Evolutionary conservation across 1,284 basidiomycete genomes (phyloP).

Genomic region (Cryptococcus sp.): DNA sequence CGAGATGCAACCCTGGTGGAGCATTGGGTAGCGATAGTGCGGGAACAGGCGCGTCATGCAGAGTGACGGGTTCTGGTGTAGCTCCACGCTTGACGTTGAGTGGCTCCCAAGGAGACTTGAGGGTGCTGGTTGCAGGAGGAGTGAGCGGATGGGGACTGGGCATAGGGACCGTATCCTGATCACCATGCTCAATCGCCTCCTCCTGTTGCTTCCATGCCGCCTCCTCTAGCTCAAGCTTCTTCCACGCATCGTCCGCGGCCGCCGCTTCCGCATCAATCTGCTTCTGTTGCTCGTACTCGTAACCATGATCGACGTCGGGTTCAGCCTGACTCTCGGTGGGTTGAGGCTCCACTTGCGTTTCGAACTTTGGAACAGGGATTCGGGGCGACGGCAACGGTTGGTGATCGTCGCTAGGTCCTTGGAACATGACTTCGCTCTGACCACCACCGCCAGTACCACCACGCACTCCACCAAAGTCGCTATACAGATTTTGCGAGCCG

Average conservation of each 20-base stretch:
- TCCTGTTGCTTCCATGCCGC: constrained; percentile 24
- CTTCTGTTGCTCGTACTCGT: constrained; percentile 50
- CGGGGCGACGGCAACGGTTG: not conserved
- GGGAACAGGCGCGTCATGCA: constrained; percentile 12
- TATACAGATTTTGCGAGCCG: constrained; percentile 16
- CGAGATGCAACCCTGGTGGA: not conserved
- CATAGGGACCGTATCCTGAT: not conserved
- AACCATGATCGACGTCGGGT: constrained; percentile 25
- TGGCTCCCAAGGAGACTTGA: constrained; percentile 34
- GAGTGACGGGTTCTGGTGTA: constrained; percentile 23
- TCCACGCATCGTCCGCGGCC: constrained; percentile 14
- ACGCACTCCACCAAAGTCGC: constrained; percentile 37
- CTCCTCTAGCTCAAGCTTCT: constrained; percentile 26
- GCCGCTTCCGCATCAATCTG: constrained; percentile 30
- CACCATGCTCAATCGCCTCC: constrained; percentile 6
- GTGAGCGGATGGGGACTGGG: constrained; percentile 9
- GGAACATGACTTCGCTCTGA: constrained; percentile 31
- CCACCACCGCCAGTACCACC: constrained; percentile 24
- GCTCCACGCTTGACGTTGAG: constrained; percentile 32
- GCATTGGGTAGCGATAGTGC: constrained; percentile 2
- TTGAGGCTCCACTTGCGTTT: not conserved
- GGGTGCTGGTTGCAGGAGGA: not conserved
- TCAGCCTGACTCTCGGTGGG: not conserved
- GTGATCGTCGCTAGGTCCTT: constrained; percentile 31
- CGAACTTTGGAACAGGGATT: not conserved